Percentiles rank a stretch among this genome's conserved stretches.
Evolutionary conservation across 306 rosid species (phyloP).

Genomic region (Oemleria cerasiformis): DNA sequence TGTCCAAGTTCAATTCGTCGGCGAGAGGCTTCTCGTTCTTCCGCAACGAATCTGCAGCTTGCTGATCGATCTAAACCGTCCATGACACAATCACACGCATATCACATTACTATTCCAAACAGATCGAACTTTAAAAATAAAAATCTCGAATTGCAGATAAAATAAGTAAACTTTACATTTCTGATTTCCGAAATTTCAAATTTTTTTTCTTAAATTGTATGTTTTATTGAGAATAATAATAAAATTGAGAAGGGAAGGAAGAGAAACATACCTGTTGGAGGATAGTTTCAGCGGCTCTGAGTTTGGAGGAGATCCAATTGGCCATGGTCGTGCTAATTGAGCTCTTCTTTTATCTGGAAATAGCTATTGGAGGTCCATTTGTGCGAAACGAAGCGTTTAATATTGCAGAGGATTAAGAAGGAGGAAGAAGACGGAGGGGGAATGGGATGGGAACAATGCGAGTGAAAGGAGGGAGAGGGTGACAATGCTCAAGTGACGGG

Average conservation of each 20-base stretch:
- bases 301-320: constrained; percentile 96
- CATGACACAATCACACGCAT: constrained; percentile 24
- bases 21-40: constrained; percentile 60
- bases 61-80: constrained; percentile 82
- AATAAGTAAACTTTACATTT: not conserved
- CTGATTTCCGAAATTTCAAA: not conserved
- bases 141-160: constrained; percentile 6
- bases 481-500: constrained; percentile 1
- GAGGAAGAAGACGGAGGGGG: not conserved
- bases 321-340: constrained; percentile 51
- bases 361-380: constrained; percentile 16
- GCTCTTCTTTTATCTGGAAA: constrained; percentile 9
- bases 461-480: not conserved
- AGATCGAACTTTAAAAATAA: not conserved
- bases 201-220: not conserved
- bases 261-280: constrained; percentile 73
- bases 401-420: not conserved
- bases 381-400: constrained; percentile 17
- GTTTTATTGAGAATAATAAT: not conserved
- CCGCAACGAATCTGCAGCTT: constrained; percentile 92
- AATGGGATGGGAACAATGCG: not conserved
- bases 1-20: constrained; percentile 44
- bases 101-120: constrained; percentile 1
- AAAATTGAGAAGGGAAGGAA: not conserved
- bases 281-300: constrained; percentile 89